Base-by-base conservation (phyloP, 768 basidiomycete species). In the Hygrophoropsis aurantiaca region DNA sequence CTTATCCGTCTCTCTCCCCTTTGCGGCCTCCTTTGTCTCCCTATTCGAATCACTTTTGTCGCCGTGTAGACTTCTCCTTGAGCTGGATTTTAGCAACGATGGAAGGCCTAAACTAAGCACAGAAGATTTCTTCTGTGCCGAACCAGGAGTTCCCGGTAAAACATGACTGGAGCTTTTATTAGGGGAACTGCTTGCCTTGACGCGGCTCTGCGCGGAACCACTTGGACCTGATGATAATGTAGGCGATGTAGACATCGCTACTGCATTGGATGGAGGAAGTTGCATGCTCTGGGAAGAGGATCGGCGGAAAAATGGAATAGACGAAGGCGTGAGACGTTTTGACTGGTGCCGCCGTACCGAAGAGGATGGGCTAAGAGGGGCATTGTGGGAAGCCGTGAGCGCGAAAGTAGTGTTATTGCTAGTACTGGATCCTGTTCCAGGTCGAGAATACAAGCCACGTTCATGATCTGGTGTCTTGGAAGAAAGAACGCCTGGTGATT, bases 291-390 rank as follows among this genome's bases (percentile, higher is more conserved):
- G 88, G 6, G 93, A 94, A 21, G 90, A 89, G 7, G 91, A 92
- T 27, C 93, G 85, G 36, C 90, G 81, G 73, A 95, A 94, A 69
- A 95, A 95, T 2, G 93, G 93, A 49, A 95, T 95, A 11, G 90
- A 89, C 21, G 90, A 93, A 1, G 92, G 92, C 1, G 93, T 94
- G 38, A 93, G 79, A 49, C 93, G 84, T 64, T 85, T 92, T 19
- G 70, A 63, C 47, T 84, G 81, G 23, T 79, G 77, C 33, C 85
- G 81, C 43, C 83, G 80, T 35, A 84, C 65, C 13, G 87, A 88
- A 15, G 82, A 76, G 16, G 83, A 74, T 25, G 89, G 89, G 56
- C 87, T 90, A 19, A 88, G 77, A 16, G 88, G 84, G 13, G 74
- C 79, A 33, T 76, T 70, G 32, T 74, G 76, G 42, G 78, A 72